Evolutionary conservation across 108 stramenopile genomes (phyloP), one percentile per base, ranked within the genome.

Genomic region (Nitzschia palea): DNA sequence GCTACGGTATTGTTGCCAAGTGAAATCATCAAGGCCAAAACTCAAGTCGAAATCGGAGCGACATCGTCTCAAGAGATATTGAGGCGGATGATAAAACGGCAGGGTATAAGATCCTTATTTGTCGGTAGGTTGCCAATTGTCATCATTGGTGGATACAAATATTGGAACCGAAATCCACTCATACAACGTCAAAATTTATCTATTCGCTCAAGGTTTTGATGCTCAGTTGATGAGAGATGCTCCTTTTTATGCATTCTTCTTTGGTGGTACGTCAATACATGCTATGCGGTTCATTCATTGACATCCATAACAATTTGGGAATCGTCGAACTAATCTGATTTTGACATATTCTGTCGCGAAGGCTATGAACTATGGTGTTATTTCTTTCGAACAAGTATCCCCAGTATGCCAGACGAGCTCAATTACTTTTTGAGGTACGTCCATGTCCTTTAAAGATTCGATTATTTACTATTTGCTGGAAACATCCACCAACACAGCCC

Each of bases 21-120:
- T 52, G 93, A 94, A 74, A 76, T 94, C 32, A 78, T 94, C 42
- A 94, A 94, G 77, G 88, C 88, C 9, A 94, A 94, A 65, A 88
- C 89, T 14, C 93, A 94, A 81, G 84, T 91, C 20, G 75, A 82
- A 15, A 80, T 90, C 28, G 88, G 88, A 27, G 51, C 65, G 29
- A 61, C 78, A 9, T 78, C 86, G 12, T 86, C 88, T 22, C 61
- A 73, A 15, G 84, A 91, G 55, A 69, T 91, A 33, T 70, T 87
- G 36, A 76, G 62, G 58, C 68, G 80, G 59, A 94, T 94, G 85
- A 71, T 89, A 28, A 74, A 78, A 42, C 43, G 61, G 45, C 86
- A 86, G 22, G 93, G 93, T 1, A 6, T 74, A 17, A 36, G 78
- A 47, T 78, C 78, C 14, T 59, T 90, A 5, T 90, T 90, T 65